A percentile compares a stretch with the other conserved stretches of the same genome.
phyloP scores from a whole-genome alignment of 2,329 filamentous ascomycete species.

The Fusarium mexicanum region DNA sequence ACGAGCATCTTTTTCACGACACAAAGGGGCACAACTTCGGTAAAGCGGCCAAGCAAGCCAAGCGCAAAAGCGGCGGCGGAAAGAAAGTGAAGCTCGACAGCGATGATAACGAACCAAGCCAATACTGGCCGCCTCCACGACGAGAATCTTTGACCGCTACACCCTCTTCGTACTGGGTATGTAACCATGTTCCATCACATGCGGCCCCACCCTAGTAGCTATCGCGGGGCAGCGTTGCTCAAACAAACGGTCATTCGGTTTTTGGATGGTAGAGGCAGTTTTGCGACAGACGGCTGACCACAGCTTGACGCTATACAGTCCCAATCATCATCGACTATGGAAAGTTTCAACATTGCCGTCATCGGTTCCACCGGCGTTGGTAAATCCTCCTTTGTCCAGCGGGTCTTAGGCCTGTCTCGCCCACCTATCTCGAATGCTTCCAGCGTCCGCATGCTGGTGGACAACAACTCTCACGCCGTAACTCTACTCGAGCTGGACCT shows the following conservation, averaged over 20 bases:
- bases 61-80: conserved; percentile 26
- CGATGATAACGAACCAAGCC: conserved; percentile 42
- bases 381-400: conserved; percentile 75
- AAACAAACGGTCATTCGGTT: not conserved
- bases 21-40: conserved; percentile 14
- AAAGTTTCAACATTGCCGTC: conserved; percentile 71
- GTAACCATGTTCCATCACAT: conserved; percentile 41
- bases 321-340: conserved; percentile 56
- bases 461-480: conserved; percentile 66
- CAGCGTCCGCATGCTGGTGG: conserved; percentile 66
- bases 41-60: conserved; percentile 6
- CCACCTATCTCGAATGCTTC: conserved; percentile 65
- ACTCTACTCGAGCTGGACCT: conserved; percentile 73
- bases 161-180: conserved; percentile 51
- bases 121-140: conserved; percentile 57
- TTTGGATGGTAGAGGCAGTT: conserved; percentile 1
- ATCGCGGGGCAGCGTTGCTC: conserved; percentile 38
- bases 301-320: conserved; percentile 43
- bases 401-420: conserved; percentile 64
- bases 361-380: conserved; percentile 73
- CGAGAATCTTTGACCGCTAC: conserved; percentile 60
- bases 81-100: conserved; percentile 33
- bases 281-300: conserved; percentile 41
- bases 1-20: conserved; percentile 48
- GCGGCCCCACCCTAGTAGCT: conserved; percentile 27